Evolutionary conservation across 1,284 basidiomycete genomes (phyloP).

Genomic region (Trichosporon asahii): DNA sequence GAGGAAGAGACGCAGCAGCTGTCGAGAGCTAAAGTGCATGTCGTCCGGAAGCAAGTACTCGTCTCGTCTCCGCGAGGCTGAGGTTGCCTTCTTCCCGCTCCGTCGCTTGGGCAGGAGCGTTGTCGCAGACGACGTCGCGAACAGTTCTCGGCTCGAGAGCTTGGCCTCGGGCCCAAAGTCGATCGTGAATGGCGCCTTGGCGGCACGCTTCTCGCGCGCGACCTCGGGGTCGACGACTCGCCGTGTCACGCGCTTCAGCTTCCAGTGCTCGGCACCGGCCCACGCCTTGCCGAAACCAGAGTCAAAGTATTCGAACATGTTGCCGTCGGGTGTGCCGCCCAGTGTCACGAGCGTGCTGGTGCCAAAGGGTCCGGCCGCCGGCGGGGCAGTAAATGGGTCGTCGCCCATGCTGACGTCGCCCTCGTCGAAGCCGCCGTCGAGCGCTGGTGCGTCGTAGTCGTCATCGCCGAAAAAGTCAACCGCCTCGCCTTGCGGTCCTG

Average conservation of each 20-base stretch:
- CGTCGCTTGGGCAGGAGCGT: slow-evolving; percentile 53
- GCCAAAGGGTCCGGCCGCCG: slow-evolving; percentile 62
- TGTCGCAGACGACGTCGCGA: slow-evolving; percentile 46
- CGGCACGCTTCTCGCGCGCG: slow-evolving; percentile 58
- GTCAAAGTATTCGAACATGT: slow-evolving; percentile 93
- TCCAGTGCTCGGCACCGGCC: slow-evolving; percentile 99
- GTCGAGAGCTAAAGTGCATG: slow-evolving; percentile 90
- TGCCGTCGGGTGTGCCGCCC: slow-evolving; percentile 59
- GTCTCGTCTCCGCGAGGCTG: slow-evolving; percentile 50
- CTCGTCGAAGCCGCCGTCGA: slow-evolving; percentile 57
- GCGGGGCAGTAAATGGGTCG: slow-evolving; percentile 28
- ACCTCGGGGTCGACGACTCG: slow-evolving; percentile 56
- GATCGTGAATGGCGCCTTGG: slow-evolving; percentile 83
- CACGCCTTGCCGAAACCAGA: slow-evolving; percentile 85
- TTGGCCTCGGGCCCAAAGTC: slow-evolving; percentile 61
- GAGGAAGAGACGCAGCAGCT: slow-evolving; percentile 85
- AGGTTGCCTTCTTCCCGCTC: not conserved
- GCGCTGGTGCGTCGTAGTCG: slow-evolving; percentile 67
- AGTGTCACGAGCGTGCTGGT: slow-evolving; percentile 75
- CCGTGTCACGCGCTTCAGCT: slow-evolving; percentile 70
- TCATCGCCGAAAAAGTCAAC: slow-evolving; percentile 58
- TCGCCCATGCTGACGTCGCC: slow-evolving; percentile 41
- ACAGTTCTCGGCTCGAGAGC: slow-evolving; percentile 45
- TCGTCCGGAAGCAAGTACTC: slow-evolving; percentile 88
- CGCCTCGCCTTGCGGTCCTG: slow-evolving; percentile 26